phyloP scores from a whole-genome alignment of 2,329 filamentous ascomycete species.

The Hortaea sp. region DNA sequence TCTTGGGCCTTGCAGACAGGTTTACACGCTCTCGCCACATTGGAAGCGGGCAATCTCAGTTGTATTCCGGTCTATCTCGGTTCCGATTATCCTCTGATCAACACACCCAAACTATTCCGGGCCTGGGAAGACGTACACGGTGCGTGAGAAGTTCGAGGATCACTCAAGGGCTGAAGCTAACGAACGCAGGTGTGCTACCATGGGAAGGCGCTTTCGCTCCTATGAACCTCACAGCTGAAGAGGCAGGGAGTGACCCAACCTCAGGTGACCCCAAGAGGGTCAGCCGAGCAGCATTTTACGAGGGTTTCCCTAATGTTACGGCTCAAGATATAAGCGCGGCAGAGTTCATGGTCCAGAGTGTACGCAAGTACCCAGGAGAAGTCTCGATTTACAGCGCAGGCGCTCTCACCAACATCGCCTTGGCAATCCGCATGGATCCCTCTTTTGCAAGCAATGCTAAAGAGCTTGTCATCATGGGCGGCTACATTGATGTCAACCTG shows the following conservation, averaged over 20 bases:
- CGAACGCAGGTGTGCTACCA: conserved; percentile 23
- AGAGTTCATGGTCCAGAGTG: conserved; percentile 36
- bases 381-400: conserved; percentile 40
- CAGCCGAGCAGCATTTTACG: conserved; percentile 31
- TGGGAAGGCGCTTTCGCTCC: conserved; percentile 39
- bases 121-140: conserved; percentile 38
- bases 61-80: conserved; percentile 42
- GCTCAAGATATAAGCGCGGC: conserved; percentile 31
- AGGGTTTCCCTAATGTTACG: conserved; percentile 39
- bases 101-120: conserved; percentile 33
- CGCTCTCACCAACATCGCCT: conserved; percentile 40
- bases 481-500: conserved; percentile 35
- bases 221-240: conserved; percentile 35
- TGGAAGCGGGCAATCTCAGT: conserved; percentile 37
- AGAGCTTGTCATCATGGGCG: conserved; percentile 42
- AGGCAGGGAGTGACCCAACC: conserved; percentile 35
- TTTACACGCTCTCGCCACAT: conserved; percentile 37
- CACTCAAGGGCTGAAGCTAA: too few relatives aligned
- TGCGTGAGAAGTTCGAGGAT: background rate
- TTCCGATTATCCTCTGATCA: conserved; percentile 38
- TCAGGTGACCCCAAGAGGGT: conserved; percentile 36
- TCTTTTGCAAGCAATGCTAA: conserved; percentile 38
- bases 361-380: conserved; percentile 40
- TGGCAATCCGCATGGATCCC: conserved; percentile 38
- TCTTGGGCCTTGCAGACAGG: conserved; percentile 38